Base-by-base conservation (phyloP, 208 protist species). In the Crithidia sp. region DNA sequence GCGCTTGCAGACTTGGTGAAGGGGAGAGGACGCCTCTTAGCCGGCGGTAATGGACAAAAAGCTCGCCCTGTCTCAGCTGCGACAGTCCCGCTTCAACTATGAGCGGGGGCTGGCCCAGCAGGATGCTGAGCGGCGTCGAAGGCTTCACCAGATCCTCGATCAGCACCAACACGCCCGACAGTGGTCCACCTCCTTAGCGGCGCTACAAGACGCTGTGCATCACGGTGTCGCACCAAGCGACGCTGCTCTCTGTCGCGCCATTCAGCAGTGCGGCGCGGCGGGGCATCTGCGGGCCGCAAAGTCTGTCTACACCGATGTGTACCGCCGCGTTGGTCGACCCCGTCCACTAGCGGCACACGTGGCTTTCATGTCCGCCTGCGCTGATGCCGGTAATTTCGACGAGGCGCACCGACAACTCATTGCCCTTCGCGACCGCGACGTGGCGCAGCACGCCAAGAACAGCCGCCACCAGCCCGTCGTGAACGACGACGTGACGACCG, bases 281-380 rank as follows among this genome's bases (percentile, higher is more conserved):
- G 82, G 87, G 37, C 74, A 82, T 53, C 69, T 92, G 28, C 28
- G 57, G 36, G 71, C 69, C 4, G 84, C 87, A 12, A 81, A 78
- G 74, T 12, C 37, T 12, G 44, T 92, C 58, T 92, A 92, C 66
- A 85, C 75, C 5, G 63, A 71, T 64, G 75, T 86, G 37, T 87
- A 90, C 72, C 76, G 77, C 14, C 72, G 71, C 16, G 47, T 90
- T 4, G 73, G 79, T 5, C 73, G 73, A 28, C 76, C 87, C 0
- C 87, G 87, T 16, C 72, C 87, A 2, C 66, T 84, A 10, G 64
- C 75, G 7, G 81, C 84, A 17, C 87, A 92, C 63, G 76, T 90
- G 3, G 76, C 82, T 16, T 92, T 85, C 64, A 88, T 92, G 82
- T 62, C 71, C n/a, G 87, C 87, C 19, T 92, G 87, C 55, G 84